Conservation (phyloP, 768 basidiomycete species). For the Lactarius trivialis region DNA sequence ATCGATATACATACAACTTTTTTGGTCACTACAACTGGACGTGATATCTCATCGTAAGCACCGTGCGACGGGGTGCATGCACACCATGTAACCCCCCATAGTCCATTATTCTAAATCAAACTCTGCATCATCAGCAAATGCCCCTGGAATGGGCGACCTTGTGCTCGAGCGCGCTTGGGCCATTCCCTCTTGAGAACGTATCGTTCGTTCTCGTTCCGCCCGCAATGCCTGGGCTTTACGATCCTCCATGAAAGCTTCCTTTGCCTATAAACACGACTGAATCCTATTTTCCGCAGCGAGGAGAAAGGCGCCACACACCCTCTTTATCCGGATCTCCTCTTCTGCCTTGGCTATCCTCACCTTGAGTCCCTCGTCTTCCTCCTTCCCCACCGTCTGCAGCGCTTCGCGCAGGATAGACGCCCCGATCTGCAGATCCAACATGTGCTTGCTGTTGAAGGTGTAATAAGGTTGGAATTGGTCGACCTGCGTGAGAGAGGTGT, state of each 20-base stretch:
- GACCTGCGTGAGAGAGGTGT: slow-evolving; percentile 39
- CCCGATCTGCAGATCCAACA: slow-evolving; percentile 56
- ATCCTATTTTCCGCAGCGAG: not conserved
- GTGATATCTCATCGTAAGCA: not conserved
- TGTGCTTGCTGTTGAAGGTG: slow-evolving; percentile 45
- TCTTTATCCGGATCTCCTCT: slow-evolving; percentile 45
- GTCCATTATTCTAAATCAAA: not conserved
- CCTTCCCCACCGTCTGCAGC: slow-evolving; percentile 43
- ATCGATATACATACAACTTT: not conserved
- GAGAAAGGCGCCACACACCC: slow-evolving; percentile 35
- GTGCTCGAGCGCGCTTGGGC: not conserved
- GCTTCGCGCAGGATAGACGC: slow-evolving; percentile 59
- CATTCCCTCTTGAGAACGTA: not conserved
- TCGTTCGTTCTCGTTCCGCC: slow-evolving; percentile 52
- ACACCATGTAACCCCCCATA: not conserved
- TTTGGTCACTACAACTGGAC: not conserved
- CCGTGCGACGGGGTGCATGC: not conserved
- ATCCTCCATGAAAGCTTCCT: slow-evolving; percentile 74
- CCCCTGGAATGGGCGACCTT: not conserved
- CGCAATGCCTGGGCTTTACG: slow-evolving; percentile 48
- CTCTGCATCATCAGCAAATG: not conserved
- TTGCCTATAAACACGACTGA: slow-evolving; percentile 45
- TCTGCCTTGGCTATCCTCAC: slow-evolving; percentile 57
- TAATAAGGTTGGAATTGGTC: slow-evolving; percentile 70
- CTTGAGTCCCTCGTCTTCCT: slow-evolving; percentile 41